Base-by-base conservation (phyloP, 768 basidiomycete species). In the Trametes maxima region DNA sequence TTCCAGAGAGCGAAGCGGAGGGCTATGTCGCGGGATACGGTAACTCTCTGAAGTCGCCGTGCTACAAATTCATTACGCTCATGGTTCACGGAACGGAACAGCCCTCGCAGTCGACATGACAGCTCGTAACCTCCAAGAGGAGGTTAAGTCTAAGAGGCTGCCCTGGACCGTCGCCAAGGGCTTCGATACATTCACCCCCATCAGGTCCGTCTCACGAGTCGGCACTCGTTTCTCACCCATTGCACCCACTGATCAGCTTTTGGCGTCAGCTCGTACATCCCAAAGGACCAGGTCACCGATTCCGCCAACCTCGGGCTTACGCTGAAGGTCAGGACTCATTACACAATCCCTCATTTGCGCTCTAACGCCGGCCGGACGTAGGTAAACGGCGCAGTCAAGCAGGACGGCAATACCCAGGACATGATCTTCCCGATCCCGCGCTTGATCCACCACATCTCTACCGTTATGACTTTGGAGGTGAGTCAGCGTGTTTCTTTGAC, bases 131-230 rank as follows among this genome's bases (percentile, higher is more conserved):
- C 77, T 98, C 70, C 97, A 99, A 73, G 91, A 97, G 57, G 86
- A 86, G 49, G 92, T 92, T 50, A 96, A 96, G 78, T 91, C 89
- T 69, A 88, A 86, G 51, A 94, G 97, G 11, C 81, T 98, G n/a
- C 97, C 97, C 1, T 99, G 97, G 97, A 87, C 89, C n/a, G 83
- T 95, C 12, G 92, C 89, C 2, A 98, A 99, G 74, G 96, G 96
- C 1, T 97, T 98, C 67, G 96, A 99, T 73, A 95, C 94, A 0
- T 98, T 95, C 77, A 94, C 92, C 5, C 95, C 95, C 2, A 83
- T 96, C 64, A 89, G 94, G 94, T 92, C 69, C 43, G 74, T 42
- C 10, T 73, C 70, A 40, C 2, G 39, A 43, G 33, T 11, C 16
- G 14, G 63, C n/a, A 12, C 39, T 37, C 22, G 58, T 22, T 40